These are phyloP conservation scores for Aureobasidium sp. DNA, from an alignment of 2,329 filamentous ascomycete genomes.

Conservation along the genomic window DNA sequence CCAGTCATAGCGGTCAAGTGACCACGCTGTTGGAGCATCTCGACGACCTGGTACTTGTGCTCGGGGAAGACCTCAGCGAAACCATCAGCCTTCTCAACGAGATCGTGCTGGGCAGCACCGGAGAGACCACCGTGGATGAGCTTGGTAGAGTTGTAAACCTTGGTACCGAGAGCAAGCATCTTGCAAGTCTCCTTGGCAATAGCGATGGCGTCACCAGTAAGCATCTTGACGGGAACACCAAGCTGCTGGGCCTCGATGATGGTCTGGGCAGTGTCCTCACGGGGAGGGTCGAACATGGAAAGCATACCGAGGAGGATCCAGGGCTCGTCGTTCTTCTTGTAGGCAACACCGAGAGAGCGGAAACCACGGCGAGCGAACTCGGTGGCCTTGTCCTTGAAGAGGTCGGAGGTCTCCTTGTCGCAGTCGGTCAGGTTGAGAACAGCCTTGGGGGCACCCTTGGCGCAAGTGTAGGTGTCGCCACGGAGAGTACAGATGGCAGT, in stretches of 20 bases:
- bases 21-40: conserved; percentile 66
- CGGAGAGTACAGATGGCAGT: conserved; percentile 61
- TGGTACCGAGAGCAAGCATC: conserved; percentile 69
- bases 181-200: conserved; percentile 77
- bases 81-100: conserved; percentile 65
- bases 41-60: conserved; percentile 69
- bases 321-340: conserved; percentile 65
- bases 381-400: conserved; percentile 63
- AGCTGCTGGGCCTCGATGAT: conserved; percentile 68
- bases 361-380: conserved; percentile 74
- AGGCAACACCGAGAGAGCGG: conserved; percentile 69
- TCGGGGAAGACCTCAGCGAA: conserved; percentile 68
- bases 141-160: conserved; percentile 73
- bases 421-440: conserved; percentile 62
- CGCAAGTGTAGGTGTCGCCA: conserved; percentile 61
- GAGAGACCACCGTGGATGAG: conserved; percentile 67
- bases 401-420: conserved; percentile 52
- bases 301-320: conserved; percentile 69
- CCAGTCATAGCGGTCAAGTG: conserved; percentile 68
- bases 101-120: conserved; percentile 64
- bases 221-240: conserved; percentile 71
- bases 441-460: conserved; percentile 70
- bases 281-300: conserved; percentile 72
- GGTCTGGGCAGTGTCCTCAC: conserved; percentile 70
- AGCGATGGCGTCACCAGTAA: conserved; percentile 71